phyloP scores from a whole-genome alignment of 2,329 filamentous ascomycete species.

The Botrytis cinerea region DNA sequence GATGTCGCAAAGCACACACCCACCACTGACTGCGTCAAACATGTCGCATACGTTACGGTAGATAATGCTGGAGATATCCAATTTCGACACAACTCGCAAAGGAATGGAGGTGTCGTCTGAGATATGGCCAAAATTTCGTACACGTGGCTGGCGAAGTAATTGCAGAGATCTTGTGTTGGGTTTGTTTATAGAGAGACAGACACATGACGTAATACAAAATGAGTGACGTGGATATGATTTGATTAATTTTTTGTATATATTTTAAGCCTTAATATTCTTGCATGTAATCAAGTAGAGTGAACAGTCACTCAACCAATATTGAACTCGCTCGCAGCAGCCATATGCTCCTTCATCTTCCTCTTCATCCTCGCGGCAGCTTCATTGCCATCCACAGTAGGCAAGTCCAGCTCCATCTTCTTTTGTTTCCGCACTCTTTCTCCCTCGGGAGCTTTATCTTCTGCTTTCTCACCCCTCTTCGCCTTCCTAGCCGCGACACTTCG shows the following conservation, averaged over 20 bases:
- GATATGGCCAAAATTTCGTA: no score
- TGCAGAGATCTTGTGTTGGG: no score
- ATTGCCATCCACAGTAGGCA: constrained; percentile 51
- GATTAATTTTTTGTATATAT: no score
- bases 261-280: background rate
- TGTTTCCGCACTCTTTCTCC: constrained; percentile 42
- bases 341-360: constrained; percentile 60
- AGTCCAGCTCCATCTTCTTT: constrained; percentile 44
- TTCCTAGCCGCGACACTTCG: constrained; percentile 44
- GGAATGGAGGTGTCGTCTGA: background rate
- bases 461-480: constrained; percentile 42
- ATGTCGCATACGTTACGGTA: rapidly evolving
- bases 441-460: constrained; percentile 41
- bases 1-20: background rate
- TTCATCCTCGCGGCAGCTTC: constrained; percentile 65
- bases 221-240: no score
- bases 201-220: no score
- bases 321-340: constrained; percentile 63
- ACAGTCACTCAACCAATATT: constrained; percentile 58
- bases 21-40: background rate
- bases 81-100: background rate
- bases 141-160: no score
- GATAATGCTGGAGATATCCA: background rate
- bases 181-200: no score
- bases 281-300: background rate